phyloP scores from a whole-genome alignment of 2,329 filamentous ascomycete genomes.

The Lecanicillium sp. region DNA sequence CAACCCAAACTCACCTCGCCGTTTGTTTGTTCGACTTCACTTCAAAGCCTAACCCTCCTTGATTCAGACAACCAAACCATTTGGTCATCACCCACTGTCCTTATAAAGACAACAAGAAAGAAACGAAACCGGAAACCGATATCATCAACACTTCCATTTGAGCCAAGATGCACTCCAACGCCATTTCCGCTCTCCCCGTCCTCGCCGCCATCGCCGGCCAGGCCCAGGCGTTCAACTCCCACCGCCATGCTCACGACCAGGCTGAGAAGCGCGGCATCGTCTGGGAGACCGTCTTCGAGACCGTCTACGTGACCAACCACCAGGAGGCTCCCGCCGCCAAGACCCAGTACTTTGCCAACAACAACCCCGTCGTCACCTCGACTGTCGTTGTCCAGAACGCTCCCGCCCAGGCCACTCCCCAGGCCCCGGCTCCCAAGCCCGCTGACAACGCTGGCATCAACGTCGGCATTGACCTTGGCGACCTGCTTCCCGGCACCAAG shows the following conservation, averaged over 20 bases:
- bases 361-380: constrained; percentile 9
- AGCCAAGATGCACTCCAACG: constrained; percentile 35
- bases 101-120: too few relatives aligned
- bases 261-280: constrained; percentile 24
- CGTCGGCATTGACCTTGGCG: background rate
- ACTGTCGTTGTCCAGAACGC: constrained; percentile 10
- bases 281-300: constrained; percentile 22
- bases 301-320: constrained; percentile 32
- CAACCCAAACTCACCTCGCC: background rate
- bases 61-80: too few relatives aligned
- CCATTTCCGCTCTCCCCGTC: constrained; percentile 32
- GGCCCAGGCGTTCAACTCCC: constrained; percentile 32
- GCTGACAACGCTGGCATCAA: background rate
- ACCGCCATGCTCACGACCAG: constrained; percentile 32
- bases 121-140: too few relatives aligned
- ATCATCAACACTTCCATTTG: too few relatives aligned
- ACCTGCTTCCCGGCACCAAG: background rate
- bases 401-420: constrained; percentile 7
- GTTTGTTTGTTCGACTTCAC: background rate
- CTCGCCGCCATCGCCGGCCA: constrained; percentile 35
- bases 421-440: constrained; percentile 12
- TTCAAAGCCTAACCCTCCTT: too few relatives aligned
- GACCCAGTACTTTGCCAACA: constrained; percentile 12
- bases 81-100: too few relatives aligned
- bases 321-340: constrained; percentile 20